Base-by-base conservation (phyloP, 495 filamentous ascomycete genomes). In the Stereocaulon alpinum region DNA sequence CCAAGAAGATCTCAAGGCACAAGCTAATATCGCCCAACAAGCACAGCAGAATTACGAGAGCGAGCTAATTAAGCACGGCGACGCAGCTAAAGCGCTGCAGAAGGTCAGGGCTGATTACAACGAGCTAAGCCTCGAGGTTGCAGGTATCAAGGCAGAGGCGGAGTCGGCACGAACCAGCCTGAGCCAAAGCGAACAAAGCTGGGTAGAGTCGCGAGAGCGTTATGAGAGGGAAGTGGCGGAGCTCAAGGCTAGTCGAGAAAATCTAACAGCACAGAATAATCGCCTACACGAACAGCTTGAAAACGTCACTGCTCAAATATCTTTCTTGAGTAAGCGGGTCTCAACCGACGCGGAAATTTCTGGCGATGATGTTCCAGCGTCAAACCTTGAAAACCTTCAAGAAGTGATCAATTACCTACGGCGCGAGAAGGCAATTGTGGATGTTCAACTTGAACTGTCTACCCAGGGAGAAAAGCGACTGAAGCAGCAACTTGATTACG, bases 361-460 rank as follows among this genome's bases (percentile, higher is more conserved):
- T 30, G 69, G 74, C 22, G 68, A 70, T 6, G 70, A 76, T 10
- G 68, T 71, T 10, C 62, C 68, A 18, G 61, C 70, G 18, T 71
- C 74, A 17, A 82, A 80, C 41, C 69, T 84, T 18, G 86, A 89
- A 58, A 86, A 87, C 60, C 80, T 96, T 29, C 86, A 91, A 58
- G 90, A 96, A 66, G 79, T 97, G 42, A 91, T 94, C 71, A 84
- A 81, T 52, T 97, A 89, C 71, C 74, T 97, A 55, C 84, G 94
- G n/a, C 83, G 88, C 47, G 94, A 97, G 73, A 97, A 96, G 73
- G 91, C 97, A 66, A 97, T 99, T 64, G 83, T 96, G 4, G 91
- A 97, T 59, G 89, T 96, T 7, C 91, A 97, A 66, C 89, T 88
- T 60, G 89, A 96, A 62, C 78, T 96, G 37, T 88, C 89, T 50